Evolutionary conservation across 495 filamentous ascomycete species (phyloP), one percentile per base, ranked within the genome.

Genomic region (Cercophora samala): DNA sequence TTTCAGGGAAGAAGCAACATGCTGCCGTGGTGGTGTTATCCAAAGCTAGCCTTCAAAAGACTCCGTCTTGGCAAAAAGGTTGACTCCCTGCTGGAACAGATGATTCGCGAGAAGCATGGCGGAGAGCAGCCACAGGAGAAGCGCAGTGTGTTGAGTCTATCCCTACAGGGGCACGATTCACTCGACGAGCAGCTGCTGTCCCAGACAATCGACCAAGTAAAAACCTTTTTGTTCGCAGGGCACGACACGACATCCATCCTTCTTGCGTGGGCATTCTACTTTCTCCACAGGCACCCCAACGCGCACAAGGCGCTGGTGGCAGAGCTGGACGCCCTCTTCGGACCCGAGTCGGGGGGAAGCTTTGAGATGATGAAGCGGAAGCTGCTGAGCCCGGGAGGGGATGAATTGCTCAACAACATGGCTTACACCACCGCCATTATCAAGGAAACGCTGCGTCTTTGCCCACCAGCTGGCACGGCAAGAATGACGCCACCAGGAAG

Each of bases 361-460:
- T 73, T 74, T 0, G 62, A 25, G 0, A 67, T 25, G 6, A 80
- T 70, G 66, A 58, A 71, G 5, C 68, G 60, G 0, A 63, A 58
- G 54, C 68, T 73, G 6, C 62, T 76, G 3, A 64, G 60, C 0
- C 63, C 62, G 9, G 68, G 60, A 5, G 83, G 76, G 4, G 79
- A 84, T 8, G 81, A 88, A 8, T 54, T 80, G 2, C 42, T 86
- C 52, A 76, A 79, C 32, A 59, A 78, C 1, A 74, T 83, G 67
- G 60, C 75, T 0, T 86, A 82, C 69, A 80, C 76, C 6, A 67
- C 73, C 0, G 83, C 84, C 18, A 80, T 85, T 0, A 81, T 87
- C 63, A 86, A 86, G 70, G 85, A 87, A 42, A 75, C 79, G 0
- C 70, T 87, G 15, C 75, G 84, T 0, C 67, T 87, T 1, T 81